phyloP scores from a whole-genome alignment of 2,329 filamentous ascomycete species.

The Fusarium vanettenii region DNA sequence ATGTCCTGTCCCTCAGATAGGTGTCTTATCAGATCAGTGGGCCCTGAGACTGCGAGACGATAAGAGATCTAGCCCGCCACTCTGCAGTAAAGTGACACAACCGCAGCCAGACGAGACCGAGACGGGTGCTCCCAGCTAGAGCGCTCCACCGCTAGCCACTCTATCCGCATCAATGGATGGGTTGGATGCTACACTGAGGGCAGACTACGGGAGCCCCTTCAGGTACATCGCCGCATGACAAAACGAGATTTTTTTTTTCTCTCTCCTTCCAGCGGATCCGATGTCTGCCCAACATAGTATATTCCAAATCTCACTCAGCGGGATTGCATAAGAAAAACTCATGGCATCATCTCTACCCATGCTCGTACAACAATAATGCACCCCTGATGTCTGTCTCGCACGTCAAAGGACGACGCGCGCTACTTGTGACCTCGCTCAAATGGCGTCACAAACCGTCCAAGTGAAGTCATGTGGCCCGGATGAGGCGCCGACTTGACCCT shows the following conservation, averaged over 20 bases:
- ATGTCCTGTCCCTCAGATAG: neutral
- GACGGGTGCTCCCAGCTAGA: neutral
- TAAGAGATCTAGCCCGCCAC: constrained; percentile 28
- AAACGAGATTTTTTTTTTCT: neutral
- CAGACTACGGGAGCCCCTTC: neutral
- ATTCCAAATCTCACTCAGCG: constrained; percentile 25
- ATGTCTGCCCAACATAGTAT: neutral
- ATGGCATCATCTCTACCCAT: neutral
- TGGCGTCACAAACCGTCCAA: constrained; percentile 44
- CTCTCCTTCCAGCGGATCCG: constrained; percentile 1
- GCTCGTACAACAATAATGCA: constrained; percentile 22
- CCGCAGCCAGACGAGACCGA: constrained; percentile 4
- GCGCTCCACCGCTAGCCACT: neutral
- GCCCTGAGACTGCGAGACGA: constrained; percentile 23
- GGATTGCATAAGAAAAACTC: constrained; percentile 10
- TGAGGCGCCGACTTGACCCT: constrained; percentile 19
- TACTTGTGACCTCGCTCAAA: constrained; percentile 37
- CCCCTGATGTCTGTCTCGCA: constrained; percentile 22
- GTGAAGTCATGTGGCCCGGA: constrained; percentile 42
- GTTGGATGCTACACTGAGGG: neutral
- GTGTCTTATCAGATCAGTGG: constrained; percentile 30
- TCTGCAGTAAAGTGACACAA: constrained; percentile 33
- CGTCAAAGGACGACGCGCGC: constrained; percentile 24
- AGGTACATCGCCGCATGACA: neutral
- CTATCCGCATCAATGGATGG: constrained; percentile 10